Conservation (phyloP, 768 basidiomycete genomes). For the Amyloporia xantha region DNA sequence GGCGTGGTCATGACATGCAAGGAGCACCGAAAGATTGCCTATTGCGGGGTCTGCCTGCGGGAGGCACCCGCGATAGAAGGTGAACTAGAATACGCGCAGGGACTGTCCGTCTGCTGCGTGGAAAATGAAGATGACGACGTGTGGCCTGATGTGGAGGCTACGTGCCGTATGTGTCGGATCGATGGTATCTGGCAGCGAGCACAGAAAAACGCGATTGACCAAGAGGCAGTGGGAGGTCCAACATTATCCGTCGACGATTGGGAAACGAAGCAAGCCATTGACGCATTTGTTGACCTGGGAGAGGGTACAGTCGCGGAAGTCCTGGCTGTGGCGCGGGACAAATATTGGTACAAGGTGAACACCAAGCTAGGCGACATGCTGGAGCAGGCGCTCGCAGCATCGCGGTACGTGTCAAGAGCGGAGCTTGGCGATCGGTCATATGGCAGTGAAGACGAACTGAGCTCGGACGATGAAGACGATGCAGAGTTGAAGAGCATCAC, state of each 20-base stretch:
- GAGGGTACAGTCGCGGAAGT: conserved; percentile 65
- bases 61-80: conserved; percentile 44
- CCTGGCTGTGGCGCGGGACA: conserved; percentile 55
- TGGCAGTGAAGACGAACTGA: conserved; percentile 27
- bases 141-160: conserved; percentile 59
- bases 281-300: conserved; percentile 66
- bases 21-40: conserved; percentile 56
- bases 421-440: conserved; percentile 30
- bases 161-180: conserved; percentile 58
- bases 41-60: conserved; percentile 66
- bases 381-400: conserved; percentile 60
- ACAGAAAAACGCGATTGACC: conserved; percentile 39
- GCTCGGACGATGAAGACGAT: conserved; percentile 39
- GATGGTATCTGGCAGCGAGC: conserved; percentile 63
- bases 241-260: conserved; percentile 39
- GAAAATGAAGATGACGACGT: conserved; percentile 72
- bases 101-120: conserved; percentile 37
- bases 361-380: conserved; percentile 65
- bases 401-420: conserved; percentile 31
- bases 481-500: conserved; percentile 37
- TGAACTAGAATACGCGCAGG: conserved; percentile 28
- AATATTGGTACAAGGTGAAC: conserved; percentile 58
- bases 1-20: conserved; percentile 48
- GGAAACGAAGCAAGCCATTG: conserved; percentile 62
- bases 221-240: conserved; percentile 50